Evolutionary conservation across 768 basidiomycete genomes (phyloP).

Genomic region (Leccinum boreale): DNA sequence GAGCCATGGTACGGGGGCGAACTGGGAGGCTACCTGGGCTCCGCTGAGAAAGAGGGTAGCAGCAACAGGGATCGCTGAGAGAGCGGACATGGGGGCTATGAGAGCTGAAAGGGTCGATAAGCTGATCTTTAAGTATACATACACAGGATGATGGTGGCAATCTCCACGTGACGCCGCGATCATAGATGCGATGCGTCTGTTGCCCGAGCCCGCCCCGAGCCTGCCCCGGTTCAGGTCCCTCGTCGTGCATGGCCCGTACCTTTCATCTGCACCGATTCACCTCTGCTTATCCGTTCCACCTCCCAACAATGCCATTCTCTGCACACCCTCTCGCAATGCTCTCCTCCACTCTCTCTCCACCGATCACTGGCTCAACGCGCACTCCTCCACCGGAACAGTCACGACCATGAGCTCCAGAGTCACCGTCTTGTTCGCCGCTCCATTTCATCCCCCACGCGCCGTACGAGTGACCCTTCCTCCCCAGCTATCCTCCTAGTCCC

Average conservation of each 20-base stretch:
- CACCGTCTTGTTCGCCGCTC: constrained; percentile 51
- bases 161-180: constrained; percentile 19
- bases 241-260: constrained; percentile 62
- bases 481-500: constrained; percentile 63
- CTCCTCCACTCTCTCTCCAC: constrained; percentile 43
- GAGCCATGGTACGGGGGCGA: constrained; percentile 48
- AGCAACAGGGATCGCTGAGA: constrained; percentile 11
- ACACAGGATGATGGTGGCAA: constrained; percentile 19
- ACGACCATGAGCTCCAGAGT: constrained; percentile 40
- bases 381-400: constrained; percentile 38
- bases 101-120: background rate
- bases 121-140: constrained; percentile 2
- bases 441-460: constrained; percentile 1
- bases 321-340: constrained; percentile 50
- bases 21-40: constrained; percentile 45
- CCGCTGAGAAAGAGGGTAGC: constrained; percentile 14
- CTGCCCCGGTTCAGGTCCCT: constrained; percentile 58
- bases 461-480: constrained; percentile 8
- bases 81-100: constrained; percentile 11
- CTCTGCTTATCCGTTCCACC: constrained; percentile 50
- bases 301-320: constrained; percentile 39
- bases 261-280: constrained; percentile 67
- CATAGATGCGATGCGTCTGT: constrained; percentile 31
- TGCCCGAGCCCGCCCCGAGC: constrained; percentile 39
- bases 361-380: constrained; percentile 42